Percentiles rank a stretch among this genome's conserved stretches.
These are phyloP conservation scores for Cinnamomum micranthum DNA, from an alignment of 164 flowering plant genomes.

Conservation along the genomic window DNA sequence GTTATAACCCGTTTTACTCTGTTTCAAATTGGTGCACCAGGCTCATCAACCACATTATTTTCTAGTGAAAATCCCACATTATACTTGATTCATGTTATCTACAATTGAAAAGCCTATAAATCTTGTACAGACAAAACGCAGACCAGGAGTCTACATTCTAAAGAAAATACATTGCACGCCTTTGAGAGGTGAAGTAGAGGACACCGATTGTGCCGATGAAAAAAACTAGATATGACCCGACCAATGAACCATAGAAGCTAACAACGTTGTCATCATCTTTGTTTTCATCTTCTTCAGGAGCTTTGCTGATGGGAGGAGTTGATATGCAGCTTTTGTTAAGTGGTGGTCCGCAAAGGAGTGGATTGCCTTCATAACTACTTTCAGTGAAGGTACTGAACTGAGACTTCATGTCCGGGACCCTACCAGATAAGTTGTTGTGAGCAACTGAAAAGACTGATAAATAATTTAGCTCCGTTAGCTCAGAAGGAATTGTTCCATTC, in stretches of 20 bases:
- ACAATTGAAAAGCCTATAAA: too few relatives aligned
- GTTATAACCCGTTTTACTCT: too few relatives aligned
- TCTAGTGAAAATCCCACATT: too few relatives aligned
- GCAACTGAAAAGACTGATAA: slow-evolving; percentile 12
- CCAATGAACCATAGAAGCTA: slow-evolving; percentile 2
- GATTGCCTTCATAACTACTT: slow-evolving; percentile 4
- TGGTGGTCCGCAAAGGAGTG: slow-evolving; percentile 1
- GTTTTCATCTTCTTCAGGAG: background rate
- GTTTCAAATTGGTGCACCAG: too few relatives aligned
- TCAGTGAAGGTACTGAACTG: background rate
- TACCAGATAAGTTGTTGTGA: background rate
- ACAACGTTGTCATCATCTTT: background rate
- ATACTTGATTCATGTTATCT: too few relatives aligned
- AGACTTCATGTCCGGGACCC: background rate
- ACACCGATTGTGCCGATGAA: background rate
- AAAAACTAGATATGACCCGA: background rate
- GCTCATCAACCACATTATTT: too few relatives aligned
- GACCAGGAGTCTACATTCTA: background rate
- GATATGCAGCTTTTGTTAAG: background rate
- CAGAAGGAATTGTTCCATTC: slow-evolving; percentile 22
- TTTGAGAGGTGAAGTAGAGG: background rate
- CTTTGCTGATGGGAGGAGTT: background rate
- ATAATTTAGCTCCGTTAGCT: slow-evolving; percentile 5
- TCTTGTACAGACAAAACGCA: background rate
- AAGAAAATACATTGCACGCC: background rate